Base-by-base conservation (phyloP, 139 green algal species). In the Yamagishiella unicocca region DNA sequence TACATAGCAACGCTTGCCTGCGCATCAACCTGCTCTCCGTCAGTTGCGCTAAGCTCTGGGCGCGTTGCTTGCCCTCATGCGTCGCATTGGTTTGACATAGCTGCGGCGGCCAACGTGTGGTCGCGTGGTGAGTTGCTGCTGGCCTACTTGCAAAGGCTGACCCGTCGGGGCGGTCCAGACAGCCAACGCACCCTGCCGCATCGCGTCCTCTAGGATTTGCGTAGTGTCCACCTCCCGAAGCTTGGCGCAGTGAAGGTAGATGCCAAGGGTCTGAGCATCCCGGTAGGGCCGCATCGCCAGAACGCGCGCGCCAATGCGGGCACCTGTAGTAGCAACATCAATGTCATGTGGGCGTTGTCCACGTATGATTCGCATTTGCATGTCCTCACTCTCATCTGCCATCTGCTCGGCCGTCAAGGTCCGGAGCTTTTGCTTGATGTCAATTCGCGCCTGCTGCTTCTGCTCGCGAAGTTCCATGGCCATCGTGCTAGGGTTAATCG, bases 171-270 rank as follows among this genome's bases (percentile, higher is more conserved):
- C 68, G 68, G n/a, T n/a, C n/a, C n/a, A n/a, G n/a, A 33, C 24
- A 42, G 38, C 24, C 27, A 42, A 4, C 54, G 9, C 40, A 93
- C 90, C 92, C 91, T 71, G 46, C 43, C 72, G 37, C 58, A 97
- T 72, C 4, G 88, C 89, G 45, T 89, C 75, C 17, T 75, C 24
- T 31, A 97, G 43, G 8, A 96, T 74, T 0, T 46, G 27, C 0
- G 58, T 92, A 1, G 94, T 97, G 84, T 98, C 93, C 0, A 97
- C 95, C 37, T 98, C 95, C 10, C 93, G 78, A 40, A 98, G 82
- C 53, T 88, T 89, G 17, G 85, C 79, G 31, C 92, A 96, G 38
- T 94, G 90, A 24, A 98, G 67, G 55, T 97, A 98, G 33, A 96
- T 64, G 7, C 91, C 93, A 14, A 96, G 38, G 0, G 70, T 91